Conservation (phyloP, 176 grass and related monocot species). For the Oropetium thomaeum region DNA sequence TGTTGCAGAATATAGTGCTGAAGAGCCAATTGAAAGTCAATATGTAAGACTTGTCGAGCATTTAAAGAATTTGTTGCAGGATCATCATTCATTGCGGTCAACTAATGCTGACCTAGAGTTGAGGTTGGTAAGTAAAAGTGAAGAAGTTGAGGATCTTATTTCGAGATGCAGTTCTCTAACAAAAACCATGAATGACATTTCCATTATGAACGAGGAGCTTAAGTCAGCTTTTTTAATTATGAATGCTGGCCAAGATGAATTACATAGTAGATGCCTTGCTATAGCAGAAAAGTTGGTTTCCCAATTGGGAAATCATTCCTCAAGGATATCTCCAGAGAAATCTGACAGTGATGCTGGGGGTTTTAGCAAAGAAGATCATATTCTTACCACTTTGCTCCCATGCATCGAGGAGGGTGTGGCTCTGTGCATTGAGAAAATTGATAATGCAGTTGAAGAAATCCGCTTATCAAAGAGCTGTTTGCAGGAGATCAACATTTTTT, state of each 20-base stretch:
- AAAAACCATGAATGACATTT: constrained; percentile 65
- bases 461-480: constrained; percentile 73
- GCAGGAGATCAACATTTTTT: constrained; percentile 49
- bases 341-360: constrained; percentile 27
- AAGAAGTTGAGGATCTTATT: constrained; percentile 74
- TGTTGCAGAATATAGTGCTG: constrained; percentile 31
- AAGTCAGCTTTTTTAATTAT: constrained; percentile 56
- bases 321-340: not conserved
- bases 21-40: constrained; percentile 46
- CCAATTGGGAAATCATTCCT: constrained; percentile 27
- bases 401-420: constrained; percentile 64
- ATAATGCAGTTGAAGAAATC: constrained; percentile 58
- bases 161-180: constrained; percentile 59
- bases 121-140: constrained; percentile 56
- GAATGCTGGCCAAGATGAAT: constrained; percentile 44
- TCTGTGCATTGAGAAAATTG: constrained; percentile 60
- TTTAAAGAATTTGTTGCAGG: constrained; percentile 64
- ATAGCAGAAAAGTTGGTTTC: constrained; percentile 55
- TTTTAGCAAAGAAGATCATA: constrained; percentile 45
- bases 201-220: constrained; percentile 52
- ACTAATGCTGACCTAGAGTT: constrained; percentile 58
- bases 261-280: constrained; percentile 60
- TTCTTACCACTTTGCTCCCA: constrained; percentile 56
- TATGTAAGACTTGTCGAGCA: constrained; percentile 50
- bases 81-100: constrained; percentile 40